Evolutionary conservation across 2,329 filamentous ascomycete species (phyloP).

Genomic region (Penicillium sp.): DNA sequence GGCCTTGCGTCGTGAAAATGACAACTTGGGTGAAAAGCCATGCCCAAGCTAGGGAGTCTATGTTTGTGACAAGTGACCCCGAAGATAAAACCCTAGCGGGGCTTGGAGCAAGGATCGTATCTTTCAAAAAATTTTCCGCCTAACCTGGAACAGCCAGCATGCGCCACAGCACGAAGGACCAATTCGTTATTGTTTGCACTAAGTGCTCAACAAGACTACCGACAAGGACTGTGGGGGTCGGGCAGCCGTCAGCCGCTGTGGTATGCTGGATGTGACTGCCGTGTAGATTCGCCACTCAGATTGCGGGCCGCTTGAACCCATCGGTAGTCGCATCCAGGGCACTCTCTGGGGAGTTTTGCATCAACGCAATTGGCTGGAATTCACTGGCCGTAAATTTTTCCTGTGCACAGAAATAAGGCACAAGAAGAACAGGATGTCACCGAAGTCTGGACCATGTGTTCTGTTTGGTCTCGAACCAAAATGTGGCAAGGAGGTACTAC

Average conservation of each 20-base stretch:
- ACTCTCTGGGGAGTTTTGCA: background rate
- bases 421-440: background rate
- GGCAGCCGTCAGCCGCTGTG: conserved; percentile 10
- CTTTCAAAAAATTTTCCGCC: background rate
- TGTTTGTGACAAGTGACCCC: background rate
- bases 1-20: background rate
- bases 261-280: conserved; percentile 20
- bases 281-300: conserved; percentile 14
- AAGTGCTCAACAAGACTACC: conserved; percentile 2
- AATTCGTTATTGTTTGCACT: too few relatives aligned
- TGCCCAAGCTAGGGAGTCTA: background rate
- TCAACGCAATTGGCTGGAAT: too few relatives aligned
- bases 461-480: background rate
- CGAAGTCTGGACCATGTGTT: too few relatives aligned
- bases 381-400: background rate
- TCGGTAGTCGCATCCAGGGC: background rate
- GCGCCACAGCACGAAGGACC: too few relatives aligned
- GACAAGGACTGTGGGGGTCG: conserved; percentile 5
- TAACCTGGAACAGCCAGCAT: background rate
- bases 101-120: background rate
- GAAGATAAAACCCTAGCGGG: background rate
- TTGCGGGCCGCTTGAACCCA: conserved; percentile 1
- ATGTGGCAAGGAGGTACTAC: too few relatives aligned
- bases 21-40: background rate
- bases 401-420: background rate